These are phyloP conservation scores for Saccharum officinarum DNA, from an alignment of 176 grass and related monocot species.

Conservation along the genomic window DNA sequence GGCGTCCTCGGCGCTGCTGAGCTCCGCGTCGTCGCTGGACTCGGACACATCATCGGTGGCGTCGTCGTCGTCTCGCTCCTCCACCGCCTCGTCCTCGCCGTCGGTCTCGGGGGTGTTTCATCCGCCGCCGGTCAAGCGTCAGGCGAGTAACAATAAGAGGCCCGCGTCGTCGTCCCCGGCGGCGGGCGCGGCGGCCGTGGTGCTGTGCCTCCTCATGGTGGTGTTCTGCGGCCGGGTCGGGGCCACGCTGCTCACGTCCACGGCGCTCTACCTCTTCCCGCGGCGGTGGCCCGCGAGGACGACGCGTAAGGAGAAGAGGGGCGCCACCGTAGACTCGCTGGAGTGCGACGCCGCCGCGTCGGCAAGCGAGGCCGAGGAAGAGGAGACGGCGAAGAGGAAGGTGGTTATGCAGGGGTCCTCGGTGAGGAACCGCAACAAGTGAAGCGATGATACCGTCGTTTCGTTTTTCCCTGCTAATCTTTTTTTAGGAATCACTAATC, in stretches of 20 bases:
- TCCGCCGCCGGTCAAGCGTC: not conserved
- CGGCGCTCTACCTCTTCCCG: constrained; percentile 39
- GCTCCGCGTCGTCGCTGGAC: constrained; percentile 7
- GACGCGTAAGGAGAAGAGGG: not conserved
- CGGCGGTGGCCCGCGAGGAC: not conserved
- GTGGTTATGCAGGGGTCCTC: constrained; percentile 23
- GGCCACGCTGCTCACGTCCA: constrained; percentile 47
- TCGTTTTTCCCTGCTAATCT: not conserved
- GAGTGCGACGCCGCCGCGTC: not conserved
- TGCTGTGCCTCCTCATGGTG: constrained; percentile 52
- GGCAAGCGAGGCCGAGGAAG: not conserved
- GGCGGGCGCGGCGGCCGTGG: constrained; percentile 14
- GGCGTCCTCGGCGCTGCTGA: constrained; percentile 16
- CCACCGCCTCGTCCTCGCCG: not conserved
- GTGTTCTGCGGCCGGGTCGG: constrained; percentile 40
- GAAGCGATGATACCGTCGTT: not conserved
- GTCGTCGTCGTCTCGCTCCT: not conserved
- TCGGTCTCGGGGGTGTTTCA: not conserved
- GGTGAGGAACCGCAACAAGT: constrained; percentile 31
- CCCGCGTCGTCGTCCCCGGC: not conserved
- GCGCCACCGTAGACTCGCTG: too few relatives aligned
- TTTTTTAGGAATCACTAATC: not conserved
- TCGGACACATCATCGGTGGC: not conserved
- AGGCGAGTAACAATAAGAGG: not conserved
- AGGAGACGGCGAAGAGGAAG: constrained; percentile 2